A percentile compares a stretch with the other conserved stretches of the same genome.
Evolutionary conservation across 2,329 filamentous ascomycete genomes (phyloP).

Genomic region (Exophiala sp.): DNA sequence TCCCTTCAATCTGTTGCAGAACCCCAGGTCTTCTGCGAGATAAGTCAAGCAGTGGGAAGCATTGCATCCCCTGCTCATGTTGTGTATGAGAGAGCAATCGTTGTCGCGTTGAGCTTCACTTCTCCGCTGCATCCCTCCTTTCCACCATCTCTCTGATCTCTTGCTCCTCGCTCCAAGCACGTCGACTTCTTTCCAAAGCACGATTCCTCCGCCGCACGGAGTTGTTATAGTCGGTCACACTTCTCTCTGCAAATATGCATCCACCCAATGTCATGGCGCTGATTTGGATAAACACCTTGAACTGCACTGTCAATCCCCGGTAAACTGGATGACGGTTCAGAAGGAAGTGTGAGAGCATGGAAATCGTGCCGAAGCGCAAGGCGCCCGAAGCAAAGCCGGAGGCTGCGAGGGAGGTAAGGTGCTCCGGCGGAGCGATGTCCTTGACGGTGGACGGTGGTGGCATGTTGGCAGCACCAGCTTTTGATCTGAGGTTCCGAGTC

Average conservation of each 20-base stretch:
- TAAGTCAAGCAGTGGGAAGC: no score
- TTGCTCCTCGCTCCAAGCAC: conserved; percentile 30
- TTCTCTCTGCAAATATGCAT: conserved; percentile 47
- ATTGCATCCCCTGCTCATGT: no score
- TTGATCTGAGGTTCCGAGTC: no score
- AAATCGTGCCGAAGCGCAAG: conserved; percentile 45
- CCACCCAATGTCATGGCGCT: conserved; percentile 47
- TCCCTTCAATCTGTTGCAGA: no score
- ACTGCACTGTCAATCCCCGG: conserved; percentile 47
- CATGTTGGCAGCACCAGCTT: conserved; percentile 31
- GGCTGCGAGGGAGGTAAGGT: conserved; percentile 40
- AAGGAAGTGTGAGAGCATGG: conserved; percentile 46
- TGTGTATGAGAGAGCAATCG: no score
- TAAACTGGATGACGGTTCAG: conserved; percentile 42
- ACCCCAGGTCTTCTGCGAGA: no score
- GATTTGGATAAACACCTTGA: conserved; percentile 49
- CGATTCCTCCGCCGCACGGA: conserved; percentile 39
- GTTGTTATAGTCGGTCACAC: conserved; percentile 47
- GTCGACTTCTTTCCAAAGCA: conserved; percentile 28
- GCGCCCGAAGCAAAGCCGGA: conserved; percentile 44
- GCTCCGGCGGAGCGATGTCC: conserved; percentile 39
- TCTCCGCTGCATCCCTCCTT: conserved; percentile 25
- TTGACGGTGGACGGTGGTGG: conserved; percentile 40
- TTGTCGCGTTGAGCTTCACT: not conserved
- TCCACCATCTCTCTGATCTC: conserved; percentile 36